Base-by-base conservation (phyloP, 1,284 basidiomycete genomes). In the Apiotrichum laibachii region DNA sequence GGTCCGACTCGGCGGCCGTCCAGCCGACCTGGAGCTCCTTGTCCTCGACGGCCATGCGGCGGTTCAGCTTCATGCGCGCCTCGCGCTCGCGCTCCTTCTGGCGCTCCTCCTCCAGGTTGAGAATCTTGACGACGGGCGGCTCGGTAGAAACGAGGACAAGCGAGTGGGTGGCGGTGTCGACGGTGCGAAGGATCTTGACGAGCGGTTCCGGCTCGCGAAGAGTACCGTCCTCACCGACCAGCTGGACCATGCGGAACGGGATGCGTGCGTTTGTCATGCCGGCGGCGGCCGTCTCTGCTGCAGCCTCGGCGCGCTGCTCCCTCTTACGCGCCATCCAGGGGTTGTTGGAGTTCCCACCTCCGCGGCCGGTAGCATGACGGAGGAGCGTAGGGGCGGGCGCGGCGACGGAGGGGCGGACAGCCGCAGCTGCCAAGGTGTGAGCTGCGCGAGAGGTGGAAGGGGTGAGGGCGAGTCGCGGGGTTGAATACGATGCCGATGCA, bases 21-120 rank as follows among this genome's bases (percentile, higher is more conserved):
- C 76, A 77, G 4, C 67, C 68, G 33, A 77, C 69, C 56, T 76
- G 75, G 26, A 77, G 62, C 61, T 76, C 75, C 61, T 72, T 72
- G 53, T 72, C 71, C 52, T 73, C 73, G n/a, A 71, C 57, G 1
- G 66, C 68, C 11, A 67, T 60, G 46, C 68, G 67, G 10, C 69
- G 57, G 21, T 57, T 58, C 35, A 71, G 50, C 46, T 62, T 65
- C 9, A 57, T 56, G 46, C 66, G 66, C 10, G 64, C 66, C 22
- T 70, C 68, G 11, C 44, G 46, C 22, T 67, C 64, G 26, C 66
- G 61, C 40, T 70, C 63, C 49, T 62, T 60, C 21, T 51, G 34
- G n/a, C 60, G 55, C 31, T 71, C 68, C 31, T 66, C 69, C 22
- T 61, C 60, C 21, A 60, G 52, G 49, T 67, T 53, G 31, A 75